phyloP scores from a whole-genome alignment of 495 filamentous ascomycete species.

The Trichoderma parareesei region DNA sequence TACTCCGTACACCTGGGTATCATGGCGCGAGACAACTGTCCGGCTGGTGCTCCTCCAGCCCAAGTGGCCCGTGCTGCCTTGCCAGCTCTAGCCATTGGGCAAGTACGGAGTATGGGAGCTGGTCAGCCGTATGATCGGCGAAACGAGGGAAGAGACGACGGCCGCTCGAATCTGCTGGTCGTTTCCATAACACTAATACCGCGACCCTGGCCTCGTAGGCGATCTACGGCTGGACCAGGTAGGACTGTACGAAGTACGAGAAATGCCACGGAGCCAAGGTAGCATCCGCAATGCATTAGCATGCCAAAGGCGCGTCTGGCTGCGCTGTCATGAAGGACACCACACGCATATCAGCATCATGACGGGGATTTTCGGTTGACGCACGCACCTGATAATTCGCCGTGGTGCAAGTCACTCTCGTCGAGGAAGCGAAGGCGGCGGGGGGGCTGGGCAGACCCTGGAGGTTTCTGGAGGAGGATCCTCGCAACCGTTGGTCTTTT shows the following conservation, averaged over 20 bases:
- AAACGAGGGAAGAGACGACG: not conserved
- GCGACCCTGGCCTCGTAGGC: too few species aligned
- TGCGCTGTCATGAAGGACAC: not conserved
- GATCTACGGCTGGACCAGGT: too few species aligned
- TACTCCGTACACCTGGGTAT: not conserved
- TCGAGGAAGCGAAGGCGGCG: not conserved
- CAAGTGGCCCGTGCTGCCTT: not conserved
- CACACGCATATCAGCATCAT: not conserved
- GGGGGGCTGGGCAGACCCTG: not conserved
- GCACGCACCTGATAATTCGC: conserved; percentile 3
- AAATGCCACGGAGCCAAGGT: too few species aligned
- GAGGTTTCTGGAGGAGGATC: not conserved
- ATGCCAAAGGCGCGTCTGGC: too few species aligned
- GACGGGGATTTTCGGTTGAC: not conserved
- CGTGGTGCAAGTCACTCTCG: conserved; percentile 3
- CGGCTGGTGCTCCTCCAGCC: not conserved
- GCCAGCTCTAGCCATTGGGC: not conserved
- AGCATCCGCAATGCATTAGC: too few species aligned
- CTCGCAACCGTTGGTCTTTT: not conserved
- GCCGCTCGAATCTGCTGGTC: not conserved
- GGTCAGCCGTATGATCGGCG: not conserved
- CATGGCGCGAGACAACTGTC: not conserved
- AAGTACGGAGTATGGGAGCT: not conserved
- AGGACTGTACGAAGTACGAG: too few species aligned
- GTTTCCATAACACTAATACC: too few species aligned